Evolutionary conservation across 768 basidiomycete species (phyloP).

Genomic region (Phaeotremella fagi): DNA sequence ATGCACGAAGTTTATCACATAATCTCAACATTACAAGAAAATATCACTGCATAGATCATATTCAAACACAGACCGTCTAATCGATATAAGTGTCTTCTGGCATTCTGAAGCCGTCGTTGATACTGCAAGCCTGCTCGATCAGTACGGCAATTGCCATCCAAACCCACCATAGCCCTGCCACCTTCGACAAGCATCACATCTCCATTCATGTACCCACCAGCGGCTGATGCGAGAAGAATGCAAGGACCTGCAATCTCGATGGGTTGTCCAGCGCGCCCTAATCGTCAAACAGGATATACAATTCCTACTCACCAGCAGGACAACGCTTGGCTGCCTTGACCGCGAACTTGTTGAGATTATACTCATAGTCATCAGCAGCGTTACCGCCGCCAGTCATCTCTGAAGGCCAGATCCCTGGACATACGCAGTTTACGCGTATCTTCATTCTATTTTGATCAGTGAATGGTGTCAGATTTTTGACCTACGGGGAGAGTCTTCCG

Average conservation of each 20-base stretch:
- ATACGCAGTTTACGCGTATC: constrained; percentile 33
- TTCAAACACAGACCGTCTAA: no score
- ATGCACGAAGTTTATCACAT: no score
- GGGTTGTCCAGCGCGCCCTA: background rate
- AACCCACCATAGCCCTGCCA: no score
- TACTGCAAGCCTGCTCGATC: no score
- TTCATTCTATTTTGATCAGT: constrained; percentile 21
- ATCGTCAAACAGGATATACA: background rate
- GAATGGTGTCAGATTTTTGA: background rate
- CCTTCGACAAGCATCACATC: background rate
- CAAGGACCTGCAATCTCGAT: background rate
- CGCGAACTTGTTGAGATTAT: background rate
- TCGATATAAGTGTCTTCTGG: no score
- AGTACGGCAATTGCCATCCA: no score
- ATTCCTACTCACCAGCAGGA: background rate
- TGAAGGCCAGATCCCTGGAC: constrained; percentile 29
- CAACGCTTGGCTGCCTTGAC: background rate
- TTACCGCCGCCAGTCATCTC: constrained; percentile 19
- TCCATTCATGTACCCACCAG: background rate
- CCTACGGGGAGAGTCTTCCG: constrained; percentile 19
- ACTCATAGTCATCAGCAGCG: background rate
- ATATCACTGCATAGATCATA: no score
- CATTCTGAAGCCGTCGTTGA: no score
- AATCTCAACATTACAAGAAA: no score
- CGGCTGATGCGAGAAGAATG: background rate